Conservation (phyloP, 2,329 filamentous ascomycete genomes). For the Lachnellula cervina region DNA sequence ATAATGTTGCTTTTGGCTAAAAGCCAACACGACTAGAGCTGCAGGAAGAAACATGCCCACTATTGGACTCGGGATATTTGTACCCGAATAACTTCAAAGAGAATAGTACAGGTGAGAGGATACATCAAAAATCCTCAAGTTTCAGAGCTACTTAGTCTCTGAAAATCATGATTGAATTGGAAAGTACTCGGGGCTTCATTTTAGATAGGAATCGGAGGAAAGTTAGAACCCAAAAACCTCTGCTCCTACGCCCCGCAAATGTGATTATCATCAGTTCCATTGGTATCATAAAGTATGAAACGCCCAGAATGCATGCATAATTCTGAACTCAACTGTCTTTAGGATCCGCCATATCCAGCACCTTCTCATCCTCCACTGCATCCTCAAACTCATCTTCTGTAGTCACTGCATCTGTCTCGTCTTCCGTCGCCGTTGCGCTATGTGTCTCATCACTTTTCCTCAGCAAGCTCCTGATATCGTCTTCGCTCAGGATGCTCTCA, state of each 20-base stretch:
- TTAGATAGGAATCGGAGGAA: background rate
- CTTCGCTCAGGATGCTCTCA: slow-evolving; percentile 57
- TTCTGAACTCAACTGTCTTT: background rate
- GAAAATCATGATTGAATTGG: background rate
- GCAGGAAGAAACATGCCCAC: background rate
- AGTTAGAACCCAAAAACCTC: background rate
- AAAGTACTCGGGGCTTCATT: background rate
- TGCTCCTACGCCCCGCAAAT: background rate
- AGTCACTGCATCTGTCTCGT: slow-evolving; percentile 20
- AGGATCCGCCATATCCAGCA: background rate
- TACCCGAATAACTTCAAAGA: background rate
- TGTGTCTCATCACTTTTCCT: slow-evolving; percentile 25
- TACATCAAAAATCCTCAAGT: background rate
- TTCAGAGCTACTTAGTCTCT: background rate
- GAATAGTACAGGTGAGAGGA: background rate
- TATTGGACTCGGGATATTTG: background rate
- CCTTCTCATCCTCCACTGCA: slow-evolving; percentile 5
- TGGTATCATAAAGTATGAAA: background rate
- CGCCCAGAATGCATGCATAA: background rate
- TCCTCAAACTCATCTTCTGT: slow-evolving; percentile 21
- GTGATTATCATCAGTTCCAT: background rate
- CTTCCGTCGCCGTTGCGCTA: slow-evolving; percentile 32
- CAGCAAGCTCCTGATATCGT: slow-evolving; percentile 50
- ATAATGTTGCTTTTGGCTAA: background rate
- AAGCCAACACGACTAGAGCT: background rate